Base-by-base conservation (phyloP, 208 protist species). In the Trypanosoma cruzi region DNA sequence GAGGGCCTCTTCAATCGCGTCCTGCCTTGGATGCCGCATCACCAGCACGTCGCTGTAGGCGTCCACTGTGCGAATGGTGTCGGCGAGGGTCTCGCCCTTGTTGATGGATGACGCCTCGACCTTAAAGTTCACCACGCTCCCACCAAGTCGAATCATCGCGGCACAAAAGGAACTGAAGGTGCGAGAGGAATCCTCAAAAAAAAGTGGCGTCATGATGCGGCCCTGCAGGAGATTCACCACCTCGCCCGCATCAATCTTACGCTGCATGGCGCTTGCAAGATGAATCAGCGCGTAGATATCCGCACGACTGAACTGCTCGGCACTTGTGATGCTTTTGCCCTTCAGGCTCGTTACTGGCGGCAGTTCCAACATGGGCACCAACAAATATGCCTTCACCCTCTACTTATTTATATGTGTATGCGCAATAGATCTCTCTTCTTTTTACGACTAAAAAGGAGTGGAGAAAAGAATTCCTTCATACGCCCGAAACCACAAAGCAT, bases 41-140 rank as follows among this genome's bases (percentile, higher is more conserved):
- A 99, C 96, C 14, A 99, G 86, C 2, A 95, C 89, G 74, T 99
- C 98, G 73, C 82, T 85, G 82, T 99, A 99, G 24, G 77, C 46
- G 62, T 90, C 84, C 14, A 97, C 56, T 36, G 84, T 85, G 32
- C 88, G 89, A n/a, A 97, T 75, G 26, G 92, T 97, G 65, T 97
- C 92, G 56, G 82, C 64, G 13, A 97, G 78, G 28, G 86, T 83
- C 68, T 97, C 92, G 50, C 92, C 92, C 71, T 97, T 97, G 71
- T 84, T 91, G 26, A 92, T 76, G 2, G 84, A 92, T 29, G 83
- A 90, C n/a, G 78, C 67, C 70, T 90, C 85, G 18, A 88, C 70
- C 68, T 88, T 92, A 68, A 96, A 93, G 71, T 91, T 83, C 52
- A 96, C 79, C 5, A 96, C 90, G 58, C 62, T 73, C 36, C 90